A percentile compares a stretch with the other conserved stretches of the same genome.
phyloP scores from a whole-genome alignment of 1,284 basidiomycete genomes.

The Cystobasidium sp. region DNA sequence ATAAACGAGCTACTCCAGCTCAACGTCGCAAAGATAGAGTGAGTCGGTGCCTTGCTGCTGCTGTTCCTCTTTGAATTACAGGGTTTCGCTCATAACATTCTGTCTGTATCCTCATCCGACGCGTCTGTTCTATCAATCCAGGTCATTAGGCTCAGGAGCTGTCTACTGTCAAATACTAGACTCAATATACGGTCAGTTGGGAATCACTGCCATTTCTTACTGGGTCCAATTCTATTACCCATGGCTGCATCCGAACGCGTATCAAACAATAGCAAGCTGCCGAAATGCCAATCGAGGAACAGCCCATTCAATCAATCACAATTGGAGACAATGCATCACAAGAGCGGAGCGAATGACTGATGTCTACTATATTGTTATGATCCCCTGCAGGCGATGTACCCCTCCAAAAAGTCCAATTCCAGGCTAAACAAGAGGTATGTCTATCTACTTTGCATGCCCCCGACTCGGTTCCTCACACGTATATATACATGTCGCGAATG shows the following conservation, averaged over 20 bases:
- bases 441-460: not conserved
- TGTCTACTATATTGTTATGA: not conserved
- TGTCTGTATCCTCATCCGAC: not conserved
- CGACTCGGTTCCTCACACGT: not conserved
- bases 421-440: slow-evolving; percentile 43
- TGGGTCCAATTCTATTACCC: not conserved
- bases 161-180: slow-evolving; percentile 43
- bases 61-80: no score
- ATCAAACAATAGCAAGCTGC: no score
- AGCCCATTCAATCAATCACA: no score
- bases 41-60: not conserved
- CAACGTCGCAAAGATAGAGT: slow-evolving; percentile 77
- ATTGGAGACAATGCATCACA: no score
- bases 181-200: slow-evolving; percentile 39
- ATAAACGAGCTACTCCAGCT: slow-evolving; percentile 88
- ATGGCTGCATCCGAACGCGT: not conserved
- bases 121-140: not conserved
- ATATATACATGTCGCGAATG: no score
- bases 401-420: slow-evolving; percentile 39
- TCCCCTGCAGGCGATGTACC: slow-evolving; percentile 11
- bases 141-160: slow-evolving; percentile 33
- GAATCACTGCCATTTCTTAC: not conserved
- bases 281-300: no score
- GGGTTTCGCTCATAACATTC: not conserved
- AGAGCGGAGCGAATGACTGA: not conserved